A percentile compares a stretch with the other conserved stretches of the same genome.
Evolutionary conservation across 208 protist species (phyloP).

Genomic region (Trypanosoma mega): DNA sequence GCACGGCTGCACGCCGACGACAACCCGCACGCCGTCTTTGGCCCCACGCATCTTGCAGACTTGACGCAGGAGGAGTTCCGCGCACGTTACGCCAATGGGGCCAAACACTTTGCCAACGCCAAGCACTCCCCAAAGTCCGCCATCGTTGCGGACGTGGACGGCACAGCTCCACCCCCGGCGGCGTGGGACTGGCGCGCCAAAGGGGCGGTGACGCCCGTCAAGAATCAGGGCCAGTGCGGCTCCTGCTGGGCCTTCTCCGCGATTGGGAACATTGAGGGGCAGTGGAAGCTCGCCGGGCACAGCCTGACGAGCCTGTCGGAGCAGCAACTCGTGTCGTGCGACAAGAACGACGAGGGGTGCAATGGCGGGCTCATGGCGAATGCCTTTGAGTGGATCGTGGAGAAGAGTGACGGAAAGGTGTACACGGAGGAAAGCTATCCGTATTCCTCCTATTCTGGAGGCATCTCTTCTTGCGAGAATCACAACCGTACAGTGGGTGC

Average conservation of each 20-base stretch:
- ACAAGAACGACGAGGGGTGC: conserved; percentile 80
- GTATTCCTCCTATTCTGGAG: conserved; percentile 69
- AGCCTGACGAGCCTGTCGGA: conserved; percentile 86
- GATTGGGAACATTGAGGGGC: conserved; percentile 90
- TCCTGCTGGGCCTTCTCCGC: conserved; percentile 97
- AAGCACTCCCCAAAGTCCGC: background rate
- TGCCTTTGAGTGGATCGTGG: conserved; percentile 81
- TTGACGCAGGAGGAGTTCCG: conserved; percentile 51
- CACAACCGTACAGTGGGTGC: conserved; percentile 39
- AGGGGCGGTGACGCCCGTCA: conserved; percentile 90
- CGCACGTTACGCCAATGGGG: conserved; percentile 31
- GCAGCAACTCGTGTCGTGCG: conserved; percentile 95
- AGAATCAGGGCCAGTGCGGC: conserved; percentile 95
- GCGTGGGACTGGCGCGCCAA: conserved; percentile 83
- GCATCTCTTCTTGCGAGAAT: conserved; percentile 5
- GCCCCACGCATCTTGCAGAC: conserved; percentile 36
- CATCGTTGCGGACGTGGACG: background rate
- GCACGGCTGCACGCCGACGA: too few species aligned
- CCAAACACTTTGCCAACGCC: conserved; percentile 16
- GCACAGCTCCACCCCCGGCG: too few species aligned
- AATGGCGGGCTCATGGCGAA: conserved; percentile 90
- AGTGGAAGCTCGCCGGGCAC: conserved; percentile 47
- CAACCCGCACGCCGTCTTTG: conserved; percentile 59
- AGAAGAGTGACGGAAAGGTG: conserved; percentile 61
- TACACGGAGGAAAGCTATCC: conserved; percentile 84